Evolutionary conservation across 345 rosid species (phyloP).

Genomic region (Murraya koenigii): DNA sequence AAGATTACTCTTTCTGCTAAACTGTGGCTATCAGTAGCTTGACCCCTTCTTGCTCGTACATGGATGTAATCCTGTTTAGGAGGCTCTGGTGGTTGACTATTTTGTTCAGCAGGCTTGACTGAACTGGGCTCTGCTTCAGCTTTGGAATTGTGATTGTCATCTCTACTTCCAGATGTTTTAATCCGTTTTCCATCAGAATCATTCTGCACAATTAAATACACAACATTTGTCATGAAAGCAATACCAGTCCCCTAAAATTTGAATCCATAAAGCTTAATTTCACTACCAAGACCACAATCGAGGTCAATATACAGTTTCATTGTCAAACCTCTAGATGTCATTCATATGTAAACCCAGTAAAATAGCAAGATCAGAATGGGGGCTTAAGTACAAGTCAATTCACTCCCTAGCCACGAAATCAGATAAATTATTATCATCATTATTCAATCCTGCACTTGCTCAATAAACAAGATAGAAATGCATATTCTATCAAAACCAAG

Average conservation of each 20-base stretch:
- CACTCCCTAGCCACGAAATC: background rate
- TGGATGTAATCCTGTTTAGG: constrained; percentile 85
- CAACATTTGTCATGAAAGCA: background rate
- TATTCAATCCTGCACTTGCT: background rate
- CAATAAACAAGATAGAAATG: background rate
- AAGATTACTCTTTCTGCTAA: constrained; percentile 85
- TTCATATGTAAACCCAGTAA: background rate
- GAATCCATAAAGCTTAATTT: background rate
- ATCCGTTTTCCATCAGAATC: constrained; percentile 51
- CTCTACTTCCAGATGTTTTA: constrained; percentile 44
- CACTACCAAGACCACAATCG: background rate
- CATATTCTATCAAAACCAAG: background rate
- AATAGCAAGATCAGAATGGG: background rate
- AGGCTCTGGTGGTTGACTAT: constrained; percentile 51
- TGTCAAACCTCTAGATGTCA: background rate
- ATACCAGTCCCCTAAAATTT: background rate
- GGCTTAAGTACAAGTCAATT: background rate
- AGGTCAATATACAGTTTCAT: background rate
- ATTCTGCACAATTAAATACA: constrained; percentile 31
- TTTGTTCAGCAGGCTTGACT: constrained; percentile 49
- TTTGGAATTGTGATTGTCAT: constrained; percentile 42
- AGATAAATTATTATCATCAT: background rate
- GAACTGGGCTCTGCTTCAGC: constrained; percentile 45
- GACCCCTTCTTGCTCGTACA: constrained; percentile 93
- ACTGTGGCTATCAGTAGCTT: constrained; percentile 97